Percentiles rank a stretch among this genome's conserved stretches.
These are phyloP conservation scores for Taxawa tesnikishii DNA, from an alignment of 2,329 filamentous ascomycete genomes.

Conservation along the genomic window DNA sequence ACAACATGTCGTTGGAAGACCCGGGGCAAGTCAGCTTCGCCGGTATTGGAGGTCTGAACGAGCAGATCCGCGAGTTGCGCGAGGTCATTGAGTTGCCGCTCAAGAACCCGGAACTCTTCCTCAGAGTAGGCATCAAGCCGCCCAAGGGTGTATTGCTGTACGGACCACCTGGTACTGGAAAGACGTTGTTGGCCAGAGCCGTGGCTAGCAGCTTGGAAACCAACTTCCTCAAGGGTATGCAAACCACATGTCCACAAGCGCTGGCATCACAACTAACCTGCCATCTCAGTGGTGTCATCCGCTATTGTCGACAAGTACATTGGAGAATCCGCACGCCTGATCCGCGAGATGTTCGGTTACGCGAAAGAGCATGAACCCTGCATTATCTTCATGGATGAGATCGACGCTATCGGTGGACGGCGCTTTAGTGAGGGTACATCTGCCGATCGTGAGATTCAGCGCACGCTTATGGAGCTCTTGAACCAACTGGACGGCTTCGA, in stretches of 20 bases:
- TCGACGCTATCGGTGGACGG: conserved; percentile 93
- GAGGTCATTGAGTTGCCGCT: conserved; percentile 96
- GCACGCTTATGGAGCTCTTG: conserved; percentile 94
- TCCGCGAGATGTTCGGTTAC: conserved; percentile 99
- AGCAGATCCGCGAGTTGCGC: conserved; percentile 92
- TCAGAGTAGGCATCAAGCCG: conserved; percentile 95
- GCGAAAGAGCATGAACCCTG: conserved; percentile 98
- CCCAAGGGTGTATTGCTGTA: conserved; percentile 96
- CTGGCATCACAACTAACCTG: conserved; percentile 7
- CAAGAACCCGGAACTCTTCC: conserved; percentile 96
- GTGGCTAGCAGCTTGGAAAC: conserved; percentile 95
- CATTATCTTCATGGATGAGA: conserved; percentile 99
- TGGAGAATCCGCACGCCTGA: conserved; percentile 90
- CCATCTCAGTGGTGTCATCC: conserved; percentile 71
- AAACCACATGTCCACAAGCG: not conserved
- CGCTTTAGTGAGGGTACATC: conserved; percentile 96
- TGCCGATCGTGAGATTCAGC: conserved; percentile 94
- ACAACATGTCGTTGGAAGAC: conserved; percentile 99
- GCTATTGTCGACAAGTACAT: conserved; percentile 99
- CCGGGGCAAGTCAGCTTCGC: conserved; percentile 96
- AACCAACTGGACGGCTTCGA: conserved; percentile 99
- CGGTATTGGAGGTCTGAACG: conserved; percentile 93
- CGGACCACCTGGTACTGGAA: conserved; percentile 91
- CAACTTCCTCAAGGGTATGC: conserved; percentile 86
- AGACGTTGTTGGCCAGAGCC: conserved; percentile 85